Evolutionary conservation across 106 monocot species (phyloP).

Genomic region (Chionographis japonica): DNA sequence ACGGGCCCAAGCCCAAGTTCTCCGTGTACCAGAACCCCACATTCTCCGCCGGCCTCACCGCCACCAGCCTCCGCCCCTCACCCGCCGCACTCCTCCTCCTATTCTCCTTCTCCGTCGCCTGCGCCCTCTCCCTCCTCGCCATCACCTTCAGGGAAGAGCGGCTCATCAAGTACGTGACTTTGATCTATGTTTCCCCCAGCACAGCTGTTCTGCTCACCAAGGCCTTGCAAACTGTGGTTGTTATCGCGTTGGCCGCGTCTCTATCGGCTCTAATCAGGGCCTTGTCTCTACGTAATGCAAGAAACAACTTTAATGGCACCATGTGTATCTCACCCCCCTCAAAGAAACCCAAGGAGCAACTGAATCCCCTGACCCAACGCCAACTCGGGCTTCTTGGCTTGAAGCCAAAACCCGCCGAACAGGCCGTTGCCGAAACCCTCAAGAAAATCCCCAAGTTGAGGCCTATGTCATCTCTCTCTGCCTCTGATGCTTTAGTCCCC

Average conservation of each 20-base stretch:
- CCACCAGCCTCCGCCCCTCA: conserved; percentile 67
- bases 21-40: conserved; percentile 82
- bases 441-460: conserved; percentile 40
- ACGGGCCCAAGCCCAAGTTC: conserved; percentile 63
- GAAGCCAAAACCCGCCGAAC: conserved; percentile 26
- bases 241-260: conserved; percentile 31
- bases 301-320: conserved; percentile 10
- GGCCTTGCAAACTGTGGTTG: conserved; percentile 25
- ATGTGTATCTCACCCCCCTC: neutral
- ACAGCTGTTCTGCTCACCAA: conserved; percentile 34
- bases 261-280: conserved; percentile 41
- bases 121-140: conserved; percentile 37
- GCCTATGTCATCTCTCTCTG: conserved; percentile 5
- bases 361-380: conserved; percentile 32
- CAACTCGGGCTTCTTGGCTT: conserved; percentile 61
- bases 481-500: conserved; percentile 61
- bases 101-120: conserved; percentile 23
- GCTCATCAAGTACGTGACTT: conserved; percentile 5
- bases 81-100: conserved; percentile 43
- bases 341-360: conserved; percentile 18
- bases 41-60: conserved; percentile 67
- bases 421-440: conserved; percentile 2
- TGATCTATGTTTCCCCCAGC: conserved; percentile 18
- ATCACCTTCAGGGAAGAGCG: conserved; percentile 40
- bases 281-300: conserved; percentile 20